Percentiles rank a stretch among this genome's conserved stretches.
These are phyloP conservation scores for Paspalum vaginatum DNA, from an alignment of 176 grass and related monocot species.

Conservation along the genomic window DNA sequence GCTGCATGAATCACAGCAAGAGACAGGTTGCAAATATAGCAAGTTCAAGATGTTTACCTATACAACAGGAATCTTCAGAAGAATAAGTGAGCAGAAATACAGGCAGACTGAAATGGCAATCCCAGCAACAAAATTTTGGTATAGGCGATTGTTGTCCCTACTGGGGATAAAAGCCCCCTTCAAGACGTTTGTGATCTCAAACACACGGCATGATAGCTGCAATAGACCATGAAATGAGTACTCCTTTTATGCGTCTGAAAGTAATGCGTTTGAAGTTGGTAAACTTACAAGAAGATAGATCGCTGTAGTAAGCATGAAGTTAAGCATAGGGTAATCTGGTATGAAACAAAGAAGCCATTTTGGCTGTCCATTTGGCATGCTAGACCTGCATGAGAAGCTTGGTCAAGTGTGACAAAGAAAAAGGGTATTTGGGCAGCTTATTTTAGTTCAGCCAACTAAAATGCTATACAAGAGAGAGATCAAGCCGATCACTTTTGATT, in stretches of 20 bases:
- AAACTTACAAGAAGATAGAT: slow-evolving; percentile 80
- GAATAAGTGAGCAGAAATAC: slow-evolving; percentile 77
- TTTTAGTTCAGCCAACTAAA: neutral
- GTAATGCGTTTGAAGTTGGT: neutral
- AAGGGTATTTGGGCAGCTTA: neutral
- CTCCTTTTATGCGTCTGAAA: neutral
- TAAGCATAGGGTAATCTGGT: slow-evolving; percentile 89
- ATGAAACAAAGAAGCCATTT: slow-evolving; percentile 84
- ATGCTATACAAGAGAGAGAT: neutral
- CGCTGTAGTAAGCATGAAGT: slow-evolving; percentile 95
- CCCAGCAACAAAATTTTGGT: slow-evolving; percentile 80
- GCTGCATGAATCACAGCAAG: neutral
- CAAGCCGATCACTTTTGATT: neutral
- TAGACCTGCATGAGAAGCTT: slow-evolving; percentile 67
- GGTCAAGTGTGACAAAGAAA: slow-evolving; percentile 2
- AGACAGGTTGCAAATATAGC: neutral
- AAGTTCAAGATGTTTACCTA: slow-evolving; percentile 56
- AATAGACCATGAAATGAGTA: slow-evolving; percentile 37
- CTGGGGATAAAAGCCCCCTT: slow-evolving; percentile 73
- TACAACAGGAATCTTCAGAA: slow-evolving; percentile 72
- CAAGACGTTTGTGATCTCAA: slow-evolving; percentile 59
- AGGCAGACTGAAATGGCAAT: slow-evolving; percentile 61
- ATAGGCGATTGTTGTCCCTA: slow-evolving; percentile 78
- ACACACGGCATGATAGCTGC: slow-evolving; percentile 83
- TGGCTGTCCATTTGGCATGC: slow-evolving; percentile 85